phyloP scores from a whole-genome alignment of 169 alveolate genomes.

The Cryptosporidium viatorum region DNA sequence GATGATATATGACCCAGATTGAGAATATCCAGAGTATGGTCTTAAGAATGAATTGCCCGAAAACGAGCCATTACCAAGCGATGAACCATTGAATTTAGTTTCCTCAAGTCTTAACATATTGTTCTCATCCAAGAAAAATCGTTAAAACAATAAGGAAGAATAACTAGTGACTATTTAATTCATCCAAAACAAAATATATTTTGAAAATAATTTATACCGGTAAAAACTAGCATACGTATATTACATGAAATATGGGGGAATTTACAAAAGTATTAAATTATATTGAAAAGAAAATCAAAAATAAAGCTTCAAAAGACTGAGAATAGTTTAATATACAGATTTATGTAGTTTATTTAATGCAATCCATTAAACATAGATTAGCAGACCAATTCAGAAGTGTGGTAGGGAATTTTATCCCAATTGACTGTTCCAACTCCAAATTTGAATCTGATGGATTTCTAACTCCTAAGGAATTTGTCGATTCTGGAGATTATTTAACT shows the following conservation, averaged over 20 bases:
- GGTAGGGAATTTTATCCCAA: slow-evolving; percentile 30
- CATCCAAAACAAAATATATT: neutral
- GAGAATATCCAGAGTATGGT: slow-evolving; percentile 18
- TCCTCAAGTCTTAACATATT: slow-evolving; percentile 49
- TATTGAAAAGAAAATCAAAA: neutral
- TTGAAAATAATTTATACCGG: slow-evolving; percentile 15
- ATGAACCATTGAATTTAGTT: slow-evolving; percentile 9
- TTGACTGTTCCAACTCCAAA: slow-evolving; percentile 31
- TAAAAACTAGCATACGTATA: neutral
- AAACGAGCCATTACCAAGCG: slow-evolving; percentile 5
- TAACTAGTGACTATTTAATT: neutral
- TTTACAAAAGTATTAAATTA: neutral
- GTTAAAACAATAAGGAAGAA: neutral
- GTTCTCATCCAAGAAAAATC: neutral
- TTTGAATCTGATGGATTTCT: slow-evolving; percentile 76
- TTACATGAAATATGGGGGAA: slow-evolving; percentile 22
- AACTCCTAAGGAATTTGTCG: slow-evolving; percentile 80
- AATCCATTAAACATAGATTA: slow-evolving; percentile 37
- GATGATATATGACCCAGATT: slow-evolving; percentile 23
- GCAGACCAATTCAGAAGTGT: slow-evolving; percentile 52
- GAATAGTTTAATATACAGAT: neutral
- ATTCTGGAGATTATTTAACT: slow-evolving; percentile 79
- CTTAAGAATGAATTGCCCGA: neutral
- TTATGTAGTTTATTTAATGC: slow-evolving; percentile 18
- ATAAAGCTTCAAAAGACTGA: neutral